These are phyloP conservation scores for Fusarium sp. DNA, from an alignment of 2,329 filamentous ascomycete genomes.

Conservation along the genomic window DNA sequence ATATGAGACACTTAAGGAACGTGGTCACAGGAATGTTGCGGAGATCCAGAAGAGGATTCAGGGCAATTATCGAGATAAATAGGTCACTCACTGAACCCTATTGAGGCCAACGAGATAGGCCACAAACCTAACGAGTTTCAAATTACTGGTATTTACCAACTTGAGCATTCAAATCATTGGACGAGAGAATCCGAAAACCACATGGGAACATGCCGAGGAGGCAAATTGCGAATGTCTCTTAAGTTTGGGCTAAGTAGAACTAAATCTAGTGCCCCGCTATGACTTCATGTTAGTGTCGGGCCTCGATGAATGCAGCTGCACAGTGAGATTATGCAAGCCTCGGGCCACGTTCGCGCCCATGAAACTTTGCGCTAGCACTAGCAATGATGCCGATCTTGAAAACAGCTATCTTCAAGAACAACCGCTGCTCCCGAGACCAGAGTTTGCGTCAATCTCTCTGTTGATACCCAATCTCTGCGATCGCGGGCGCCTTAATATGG, in stretches of 20 bases:
- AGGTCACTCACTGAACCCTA: neutral
- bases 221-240: neutral
- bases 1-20: slow-evolving; percentile 49
- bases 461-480: neutral
- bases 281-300: slow-evolving; percentile 4
- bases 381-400: slow-evolving; percentile 2
- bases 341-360: neutral
- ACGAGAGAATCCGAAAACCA: neutral
- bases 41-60: slow-evolving; percentile 25
- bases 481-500: slow-evolving; percentile 31
- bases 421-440: neutral
- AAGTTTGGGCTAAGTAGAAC: slow-evolving; percentile 9
- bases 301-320: neutral
- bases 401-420: neutral
- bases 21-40: slow-evolving; percentile 27
- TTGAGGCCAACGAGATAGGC: neutral
- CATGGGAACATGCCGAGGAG: neutral
- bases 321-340: neutral
- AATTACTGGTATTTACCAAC: neutral
- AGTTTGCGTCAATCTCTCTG: neutral
- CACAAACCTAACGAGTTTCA: neutral
- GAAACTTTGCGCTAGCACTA: neutral
- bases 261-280: slow-evolving; percentile 18
- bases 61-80: slow-evolving; percentile 1
- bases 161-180: neutral